Conservation (phyloP, 257 asterid species). For the Striga asiatica region DNA sequence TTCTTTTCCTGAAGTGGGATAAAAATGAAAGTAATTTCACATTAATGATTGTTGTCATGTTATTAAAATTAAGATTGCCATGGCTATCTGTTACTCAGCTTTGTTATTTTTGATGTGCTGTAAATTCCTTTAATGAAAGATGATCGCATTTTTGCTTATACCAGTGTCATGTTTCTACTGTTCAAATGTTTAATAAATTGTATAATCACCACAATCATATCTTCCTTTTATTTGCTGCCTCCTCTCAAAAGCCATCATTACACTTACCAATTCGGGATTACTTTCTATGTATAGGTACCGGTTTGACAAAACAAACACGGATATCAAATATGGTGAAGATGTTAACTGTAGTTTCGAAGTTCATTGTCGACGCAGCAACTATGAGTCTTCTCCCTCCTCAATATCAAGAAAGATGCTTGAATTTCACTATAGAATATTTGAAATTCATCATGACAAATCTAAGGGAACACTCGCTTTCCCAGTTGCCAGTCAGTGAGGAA, state of each 20-base stretch:
- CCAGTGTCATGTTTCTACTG: background rate
- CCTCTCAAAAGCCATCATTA: conserved; percentile 1
- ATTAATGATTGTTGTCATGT: background rate
- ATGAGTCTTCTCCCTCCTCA: conserved; percentile 32
- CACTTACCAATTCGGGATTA: conserved; percentile 6
- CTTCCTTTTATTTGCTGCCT: background rate
- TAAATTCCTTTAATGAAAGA: background rate
- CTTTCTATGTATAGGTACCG: conserved; percentile 32
- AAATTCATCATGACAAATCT: conserved; percentile 40
- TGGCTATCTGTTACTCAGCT: background rate
- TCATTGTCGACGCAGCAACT: conserved; percentile 55
- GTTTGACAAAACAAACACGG: conserved; percentile 18
- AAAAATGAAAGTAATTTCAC: background rate
- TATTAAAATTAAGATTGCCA: background rate
- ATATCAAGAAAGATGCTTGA: conserved; percentile 44
- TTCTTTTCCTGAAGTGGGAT: conserved; percentile 3
- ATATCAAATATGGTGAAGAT: conserved; percentile 38
- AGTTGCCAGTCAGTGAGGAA: conserved; percentile 39
- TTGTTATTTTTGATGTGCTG: background rate
- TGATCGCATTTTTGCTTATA: background rate
- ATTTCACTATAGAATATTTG: conserved; percentile 33
- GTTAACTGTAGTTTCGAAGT: conserved; percentile 61
- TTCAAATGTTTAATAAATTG: background rate
- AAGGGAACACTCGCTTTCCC: conserved; percentile 26
- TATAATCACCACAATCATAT: background rate